phyloP scores from a whole-genome alignment of 2,329 filamentous ascomycete genomes.

The Cercospora sp. region DNA sequence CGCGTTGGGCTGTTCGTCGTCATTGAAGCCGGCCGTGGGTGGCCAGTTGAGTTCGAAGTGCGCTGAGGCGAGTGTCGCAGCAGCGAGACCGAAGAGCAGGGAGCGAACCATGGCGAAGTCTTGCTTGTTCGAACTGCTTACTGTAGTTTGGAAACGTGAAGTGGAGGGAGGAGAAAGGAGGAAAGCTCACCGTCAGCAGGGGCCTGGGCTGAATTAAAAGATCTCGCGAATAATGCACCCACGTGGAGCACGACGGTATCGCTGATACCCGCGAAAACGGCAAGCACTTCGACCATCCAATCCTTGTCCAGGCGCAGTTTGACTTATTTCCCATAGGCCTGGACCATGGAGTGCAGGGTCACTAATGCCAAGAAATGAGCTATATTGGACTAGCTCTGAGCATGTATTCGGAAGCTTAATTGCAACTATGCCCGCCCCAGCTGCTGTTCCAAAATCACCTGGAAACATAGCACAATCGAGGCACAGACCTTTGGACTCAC shows the following conservation, averaged over 20 bases:
- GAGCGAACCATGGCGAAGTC: constrained; percentile 29
- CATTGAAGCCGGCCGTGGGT: constrained; percentile 34
- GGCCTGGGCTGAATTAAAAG: neutral
- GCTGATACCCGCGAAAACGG: constrained; percentile 1
- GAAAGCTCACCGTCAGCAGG: constrained; percentile 8
- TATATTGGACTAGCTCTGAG: neutral
- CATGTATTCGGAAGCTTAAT: constrained; percentile 9
- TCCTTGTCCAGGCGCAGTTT: neutral
- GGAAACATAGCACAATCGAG: neutral
- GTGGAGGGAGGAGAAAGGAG: neutral
- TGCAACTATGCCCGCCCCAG: neutral
- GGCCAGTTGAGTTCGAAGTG: constrained; percentile 49
- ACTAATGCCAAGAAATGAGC: neutral
- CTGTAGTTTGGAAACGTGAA: neutral
- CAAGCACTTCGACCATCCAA: neutral
- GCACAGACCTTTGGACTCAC: neutral
- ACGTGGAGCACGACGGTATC: constrained; percentile 3
- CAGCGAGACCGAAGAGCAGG: constrained; percentile 32
- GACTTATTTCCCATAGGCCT: constrained; percentile 7
- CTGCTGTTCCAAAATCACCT: neutral
- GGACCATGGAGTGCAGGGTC: constrained; percentile 1
- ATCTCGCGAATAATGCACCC: neutral
- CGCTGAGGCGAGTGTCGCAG: constrained; percentile 40
- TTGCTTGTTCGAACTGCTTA: neutral
- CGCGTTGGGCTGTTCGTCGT: constrained; percentile 32